Conservation (phyloP, 371 early-diverging fungal species). For the Mortierella sp. region DNA sequence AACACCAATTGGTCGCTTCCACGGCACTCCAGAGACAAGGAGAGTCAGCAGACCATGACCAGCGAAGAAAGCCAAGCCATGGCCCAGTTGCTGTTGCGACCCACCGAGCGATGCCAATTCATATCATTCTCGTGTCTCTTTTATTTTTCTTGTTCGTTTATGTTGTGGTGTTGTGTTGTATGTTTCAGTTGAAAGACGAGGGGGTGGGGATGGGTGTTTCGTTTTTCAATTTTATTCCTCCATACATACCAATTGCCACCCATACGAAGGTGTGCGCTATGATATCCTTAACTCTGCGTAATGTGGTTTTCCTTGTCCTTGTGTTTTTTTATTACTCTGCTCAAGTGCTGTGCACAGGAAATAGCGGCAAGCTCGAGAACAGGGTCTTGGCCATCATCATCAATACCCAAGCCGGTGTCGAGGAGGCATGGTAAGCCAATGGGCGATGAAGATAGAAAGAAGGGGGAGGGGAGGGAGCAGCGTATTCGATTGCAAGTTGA, state of each 20-base stretch:
- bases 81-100: slow-evolving; percentile 54
- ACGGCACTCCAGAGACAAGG: not conserved
- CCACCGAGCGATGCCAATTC: slow-evolving; percentile 57
- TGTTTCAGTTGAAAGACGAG: not conserved
- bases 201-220: not conserved
- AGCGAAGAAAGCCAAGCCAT: slow-evolving; percentile 57
- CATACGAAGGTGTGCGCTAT: not conserved
- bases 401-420: slow-evolving; percentile 60
- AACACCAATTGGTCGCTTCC: too few relatives aligned
- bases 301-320: not conserved
- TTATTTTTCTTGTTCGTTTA: not conserved
- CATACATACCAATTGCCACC: not conserved
- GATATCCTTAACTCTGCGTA: slow-evolving; percentile 41
- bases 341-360: slow-evolving; percentile 52
- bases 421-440: slow-evolving; percentile 57
- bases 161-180: not conserved
- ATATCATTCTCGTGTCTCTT: slow-evolving; percentile 49
- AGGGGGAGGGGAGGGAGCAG: not conserved
- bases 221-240: not conserved
- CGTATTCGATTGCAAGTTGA: not conserved
- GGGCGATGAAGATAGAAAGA: too few relatives aligned
- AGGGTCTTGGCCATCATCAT: slow-evolving; percentile 59
- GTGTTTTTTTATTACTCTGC: slow-evolving; percentile 37
- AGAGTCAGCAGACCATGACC: slow-evolving; percentile 35
- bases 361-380: slow-evolving; percentile 42